Base-by-base conservation (phyloP, 106 monocot species). In the Platanthera guangdongensis region DNA sequence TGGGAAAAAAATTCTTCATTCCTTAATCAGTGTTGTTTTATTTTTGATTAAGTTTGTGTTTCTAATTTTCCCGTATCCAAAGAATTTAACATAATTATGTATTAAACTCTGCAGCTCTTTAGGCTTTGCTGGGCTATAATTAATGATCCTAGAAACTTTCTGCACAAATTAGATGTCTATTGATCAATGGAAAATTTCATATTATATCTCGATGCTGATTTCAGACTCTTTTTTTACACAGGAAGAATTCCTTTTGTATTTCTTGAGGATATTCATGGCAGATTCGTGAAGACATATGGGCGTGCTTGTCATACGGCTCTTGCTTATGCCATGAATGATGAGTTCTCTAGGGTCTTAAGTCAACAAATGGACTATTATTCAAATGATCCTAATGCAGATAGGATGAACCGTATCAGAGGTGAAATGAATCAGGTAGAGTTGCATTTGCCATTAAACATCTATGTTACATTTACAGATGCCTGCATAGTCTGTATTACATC, bases 321-420 rank as follows among this genome's bases (percentile, higher is more conserved):
- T 83, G 97, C 97, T 64, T 97, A 97, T 88, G 91, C 79, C 30
- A 97, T 97, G 97, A 94, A 97, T 71, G 97, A 97, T 54, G 97
- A 97, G 82, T 97, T 97, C 78, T 93, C 97, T 65, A 86, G 97
- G 83, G 89, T 97, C 45, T 87, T 97, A 71, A 88, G 85, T 71
- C 97, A 97, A 70, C 97, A 94, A 74, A 97, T 97, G 82, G 94
- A 97, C 8, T 97, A 91, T 74, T 97, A 89, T 78, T 89, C 97
- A 65, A 94, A 89, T 83, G 91, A 97, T 72, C 94, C 97, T 68
- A 97, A 88, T 89, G 97, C 97, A 54, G 97, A 97, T 81, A 93
- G 97, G 83, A 88, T 97, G 51, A 94, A 91, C 71, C 93, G 97
- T 75, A 86, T 97, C 51, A 93, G 71, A 84, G 97, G 97, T 69